Evolutionary conservation across 345 rosid genomes (phyloP).

Genomic region (Dipteronia dyeriana): DNA sequence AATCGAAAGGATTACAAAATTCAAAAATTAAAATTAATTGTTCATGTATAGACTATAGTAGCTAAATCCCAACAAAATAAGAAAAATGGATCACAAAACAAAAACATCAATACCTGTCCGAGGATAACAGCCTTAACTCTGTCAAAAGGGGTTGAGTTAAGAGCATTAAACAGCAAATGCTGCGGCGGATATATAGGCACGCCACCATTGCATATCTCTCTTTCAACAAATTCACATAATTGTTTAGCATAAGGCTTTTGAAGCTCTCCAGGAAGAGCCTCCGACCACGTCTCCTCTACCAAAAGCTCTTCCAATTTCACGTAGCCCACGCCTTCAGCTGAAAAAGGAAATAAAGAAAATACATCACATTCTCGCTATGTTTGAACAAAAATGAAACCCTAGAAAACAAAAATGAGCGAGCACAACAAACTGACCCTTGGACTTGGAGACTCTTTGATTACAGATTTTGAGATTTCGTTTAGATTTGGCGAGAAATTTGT

Average conservation of each 20-base stretch:
- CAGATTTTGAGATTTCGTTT: slow-evolving; percentile 71
- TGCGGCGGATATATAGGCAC: slow-evolving; percentile 73
- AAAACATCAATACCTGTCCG: slow-evolving; percentile 59
- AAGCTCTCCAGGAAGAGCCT: slow-evolving; percentile 68
- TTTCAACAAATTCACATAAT: slow-evolving; percentile 60
- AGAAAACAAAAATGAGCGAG: not conserved
- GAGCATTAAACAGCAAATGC: slow-evolving; percentile 77
- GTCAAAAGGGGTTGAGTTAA: slow-evolving; percentile 77
- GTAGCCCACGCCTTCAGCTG: slow-evolving; percentile 45
- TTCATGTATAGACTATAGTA: no score
- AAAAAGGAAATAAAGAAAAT: not conserved
- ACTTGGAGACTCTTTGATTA: slow-evolving; percentile 51
- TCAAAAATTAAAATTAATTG: no score
- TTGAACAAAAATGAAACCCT: slow-evolving; percentile 7
- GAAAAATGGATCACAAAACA: no score
- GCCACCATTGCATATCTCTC: slow-evolving; percentile 40
- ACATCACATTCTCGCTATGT: not conserved
- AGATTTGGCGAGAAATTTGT: slow-evolving; percentile 63
- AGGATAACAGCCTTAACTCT: slow-evolving; percentile 79
- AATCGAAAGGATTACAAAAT: no score
- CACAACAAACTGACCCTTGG: slow-evolving; percentile 40
- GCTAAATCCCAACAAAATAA: no score
- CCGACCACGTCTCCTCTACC: slow-evolving; percentile 82
- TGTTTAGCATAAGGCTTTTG: slow-evolving; percentile 62
- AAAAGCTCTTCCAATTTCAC: slow-evolving; percentile 77